Evolutionary conservation across 2,329 filamentous ascomycete species (phyloP), one percentile per base, ranked within the genome.

Genomic region (Beauveria medogensis): DNA sequence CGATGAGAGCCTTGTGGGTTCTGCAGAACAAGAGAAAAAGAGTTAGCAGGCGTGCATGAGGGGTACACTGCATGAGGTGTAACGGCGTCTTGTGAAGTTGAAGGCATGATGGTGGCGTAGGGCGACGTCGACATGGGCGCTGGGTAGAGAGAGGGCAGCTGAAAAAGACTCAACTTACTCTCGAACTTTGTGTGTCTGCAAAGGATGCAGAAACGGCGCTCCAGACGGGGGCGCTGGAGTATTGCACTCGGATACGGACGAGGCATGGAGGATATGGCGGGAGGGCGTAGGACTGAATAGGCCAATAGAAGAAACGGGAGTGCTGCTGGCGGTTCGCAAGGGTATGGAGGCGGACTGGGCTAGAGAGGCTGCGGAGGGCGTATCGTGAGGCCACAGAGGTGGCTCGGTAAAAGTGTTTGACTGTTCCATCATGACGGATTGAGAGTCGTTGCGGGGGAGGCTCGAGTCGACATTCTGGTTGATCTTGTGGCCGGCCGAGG

Each of bases 1-100:
- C 93, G 67, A 97, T 91, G 69, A 92, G 87, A 58, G 91, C 92
- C 64, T 92, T 91, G 75, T 96, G 90, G 10, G 93, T 97, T 76
- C 87, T 90, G 65, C 16, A 44, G 26, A 54, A 62, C 54, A 5
- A 26, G 9, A 60, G 10, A 58, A 56, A 52, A 30, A 34, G 48
- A 10, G 51, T 64, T 52, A 56, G 59, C 46, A 44, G 22, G 26
- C 20, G 24, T 50, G 52, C 10, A 20, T 22, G 30, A 37, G 16
- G 52, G 52, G 9, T 51, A 55, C 59, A 61, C 59, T 22, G 52
- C 59, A 61, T 55, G n/a, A 28, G 28, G 48, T 53, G 40, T 37
- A 46, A 52, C 56, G 37, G 14, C 7, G 56, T 48, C 40, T 44
- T 48, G 20, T 16, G 34, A 20, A n/a, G 56, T 18, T n/a, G 22